Base-by-base conservation (phyloP, 129 eudicot species). In the Saussurea involucrata region DNA sequence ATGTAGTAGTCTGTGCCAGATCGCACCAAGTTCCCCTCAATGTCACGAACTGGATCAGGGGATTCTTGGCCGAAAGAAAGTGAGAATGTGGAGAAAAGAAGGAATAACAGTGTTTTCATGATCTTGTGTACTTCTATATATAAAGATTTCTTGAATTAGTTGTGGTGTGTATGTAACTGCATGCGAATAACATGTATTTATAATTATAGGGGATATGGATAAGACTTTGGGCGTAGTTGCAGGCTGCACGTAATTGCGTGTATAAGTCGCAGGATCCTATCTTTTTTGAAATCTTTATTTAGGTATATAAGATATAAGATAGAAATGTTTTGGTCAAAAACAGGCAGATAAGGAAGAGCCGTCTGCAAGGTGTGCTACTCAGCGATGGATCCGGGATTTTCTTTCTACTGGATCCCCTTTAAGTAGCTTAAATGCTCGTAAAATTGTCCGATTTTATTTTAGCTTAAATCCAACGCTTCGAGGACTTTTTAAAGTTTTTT, bases 21-120 rank as follows among this genome's bases (percentile, higher is more conserved):
- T 2, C 68, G 68, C 58, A 89, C 58, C 21, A 58, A 24, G 15
- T 83, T 66, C 13, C 89, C 89, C 46, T 72, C 64, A 10, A 60
- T 49, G 85, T 88, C 93, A 22, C 78, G 86, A n/a, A 88, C 86
- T 1, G 83, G 76, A 5, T 27, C 76, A 0, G 82, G 78, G 0
- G 80, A 73, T 60, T 44, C 79, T 29, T 64, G 71, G 68, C 83
- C 76, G 46, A 74, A 32, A 44, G 31, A 79, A 27, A 72, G 20
- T 8, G 77, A 70, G 81, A 6, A 6, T 15, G 73, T 66, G 75
- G 68, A 78, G 27, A 80, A 74, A 77, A 37, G 57, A 76, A 73
- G 18, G 21, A 77, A 22, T 5, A 61, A 31, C 18, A 76, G 33
- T 28, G 46, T 20, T 69, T 34, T 13, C 76, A 25, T 37, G 2